These are phyloP conservation scores for Ampelomyces quisqualis DNA, from an alignment of 2,329 filamentous ascomycete genomes.

Conservation along the genomic window DNA sequence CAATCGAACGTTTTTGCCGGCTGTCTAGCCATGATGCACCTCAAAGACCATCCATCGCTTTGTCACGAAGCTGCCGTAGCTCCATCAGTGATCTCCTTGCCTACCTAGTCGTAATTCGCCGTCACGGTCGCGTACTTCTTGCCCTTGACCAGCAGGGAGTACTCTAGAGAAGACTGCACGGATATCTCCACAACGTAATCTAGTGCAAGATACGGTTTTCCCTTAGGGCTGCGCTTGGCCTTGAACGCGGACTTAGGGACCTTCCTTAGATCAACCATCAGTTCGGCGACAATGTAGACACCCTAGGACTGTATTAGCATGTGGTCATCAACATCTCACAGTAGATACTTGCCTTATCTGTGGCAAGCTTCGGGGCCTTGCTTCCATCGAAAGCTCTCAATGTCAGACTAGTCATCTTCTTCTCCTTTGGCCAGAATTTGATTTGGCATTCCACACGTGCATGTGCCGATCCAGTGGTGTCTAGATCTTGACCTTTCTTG, in stretches of 20 bases:
- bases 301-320: conserved; percentile 7
- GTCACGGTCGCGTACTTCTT: conserved; percentile 18
- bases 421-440: neutral
- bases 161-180: conserved; percentile 22
- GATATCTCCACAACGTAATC: conserved; percentile 9
- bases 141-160: conserved; percentile 13
- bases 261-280: conserved; percentile 11
- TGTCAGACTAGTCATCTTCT: neutral
- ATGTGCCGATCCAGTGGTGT: neutral
- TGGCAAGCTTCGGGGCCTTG: conserved; percentile 2
- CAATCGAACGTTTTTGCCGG: too few species aligned
- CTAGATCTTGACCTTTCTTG: conserved; percentile 18
- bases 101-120: conserved; percentile 14
- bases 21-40: too few species aligned
- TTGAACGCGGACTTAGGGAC: conserved; percentile 10
- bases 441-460: accelerated
- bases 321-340: too few species aligned
- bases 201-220: conserved; percentile 3
- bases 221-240: accelerated
- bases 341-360: conserved; percentile 6
- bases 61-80: too few species aligned
- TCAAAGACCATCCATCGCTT: too few species aligned
- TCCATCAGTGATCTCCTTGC: too few species aligned
- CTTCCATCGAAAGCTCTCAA: conserved; percentile 9
- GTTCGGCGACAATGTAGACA: conserved; percentile 8